Conservation (phyloP, 305 asterid species). For the Coffea humblotiana region DNA sequence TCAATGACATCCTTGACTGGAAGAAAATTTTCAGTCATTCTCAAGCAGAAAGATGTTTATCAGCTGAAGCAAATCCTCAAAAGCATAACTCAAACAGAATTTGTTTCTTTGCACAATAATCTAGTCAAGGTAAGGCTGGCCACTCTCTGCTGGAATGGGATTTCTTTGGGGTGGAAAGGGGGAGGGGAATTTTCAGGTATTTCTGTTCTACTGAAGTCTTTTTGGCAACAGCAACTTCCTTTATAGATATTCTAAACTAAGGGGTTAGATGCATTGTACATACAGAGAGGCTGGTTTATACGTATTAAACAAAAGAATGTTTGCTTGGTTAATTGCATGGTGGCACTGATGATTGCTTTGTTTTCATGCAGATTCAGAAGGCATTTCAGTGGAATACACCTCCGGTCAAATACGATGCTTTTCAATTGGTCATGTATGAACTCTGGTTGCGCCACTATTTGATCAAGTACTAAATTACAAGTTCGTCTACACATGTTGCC, state of each 20-base stretch:
- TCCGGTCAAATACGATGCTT: conserved; percentile 64
- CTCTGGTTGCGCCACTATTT: conserved; percentile 92
- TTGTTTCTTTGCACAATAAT: conserved; percentile 73
- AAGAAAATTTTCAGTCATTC: conserved; percentile 68
- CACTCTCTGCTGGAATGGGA: not conserved
- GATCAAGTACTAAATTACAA: conserved; percentile 62
- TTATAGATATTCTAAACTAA: not conserved
- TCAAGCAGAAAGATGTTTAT: conserved; percentile 86
- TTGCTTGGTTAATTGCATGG: not conserved
- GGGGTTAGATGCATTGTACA: not conserved
- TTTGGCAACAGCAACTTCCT: not conserved
- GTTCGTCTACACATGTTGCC: not conserved
- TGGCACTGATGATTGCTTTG: not conserved
- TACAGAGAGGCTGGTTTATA: not conserved
- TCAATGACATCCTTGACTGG: conserved; percentile 86
- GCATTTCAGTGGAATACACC: conserved; percentile 96
- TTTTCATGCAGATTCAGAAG: conserved; percentile 65
- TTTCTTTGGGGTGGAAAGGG: not conserved
- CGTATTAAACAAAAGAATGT: not conserved
- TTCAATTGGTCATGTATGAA: conserved; percentile 95
- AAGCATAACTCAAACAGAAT: conserved; percentile 64
- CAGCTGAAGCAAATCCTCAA: conserved; percentile 88
- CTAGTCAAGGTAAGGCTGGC: conserved; percentile 64
- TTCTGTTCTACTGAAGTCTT: not conserved
- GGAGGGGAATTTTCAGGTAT: not conserved